phyloP scores from a whole-genome alignment of 139 green algal genomes.

The Eudorina sp. region DNA sequence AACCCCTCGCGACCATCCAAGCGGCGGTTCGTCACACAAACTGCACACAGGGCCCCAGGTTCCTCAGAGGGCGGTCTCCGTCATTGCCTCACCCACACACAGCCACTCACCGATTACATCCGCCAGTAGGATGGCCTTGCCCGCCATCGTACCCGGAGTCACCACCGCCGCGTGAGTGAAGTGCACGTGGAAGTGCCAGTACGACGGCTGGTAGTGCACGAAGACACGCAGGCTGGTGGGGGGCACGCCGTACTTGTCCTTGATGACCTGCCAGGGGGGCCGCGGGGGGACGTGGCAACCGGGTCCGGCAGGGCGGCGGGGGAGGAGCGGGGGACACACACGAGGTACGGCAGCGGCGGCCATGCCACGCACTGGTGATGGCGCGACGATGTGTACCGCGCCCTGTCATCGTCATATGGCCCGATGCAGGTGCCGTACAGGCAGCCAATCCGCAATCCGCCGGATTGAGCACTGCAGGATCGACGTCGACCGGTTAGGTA shows the following conservation, averaged over 20 bases:
- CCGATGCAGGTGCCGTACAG: too few species aligned
- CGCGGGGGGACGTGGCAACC: neutral
- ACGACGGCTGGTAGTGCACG: constrained; percentile 71
- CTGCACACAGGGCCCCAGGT: too few species aligned
- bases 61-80: too few species aligned
- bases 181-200: constrained; percentile 54
- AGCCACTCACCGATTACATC: constrained; percentile 70
- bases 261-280: constrained; percentile 56
- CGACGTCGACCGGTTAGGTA: neutral
- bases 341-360: too few species aligned
- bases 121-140: constrained; percentile 68
- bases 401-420: too few species aligned
- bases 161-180: constrained; percentile 53
- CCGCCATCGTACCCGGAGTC: constrained; percentile 10
- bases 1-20: too few species aligned
- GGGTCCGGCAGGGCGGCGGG: neutral
- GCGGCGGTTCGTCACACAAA: too few species aligned
- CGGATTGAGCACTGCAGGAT: neutral
- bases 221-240: constrained; percentile 54
- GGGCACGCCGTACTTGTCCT: constrained; percentile 56
- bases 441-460: too few species aligned
- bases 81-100: neutral
- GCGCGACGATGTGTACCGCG: too few species aligned
- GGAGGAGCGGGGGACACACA: too few species aligned
- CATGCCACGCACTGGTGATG: too few species aligned